Percentiles rank a stretch among this genome's conserved stretches.
Evolutionary conservation across 2,329 filamentous ascomycete species (phyloP).

Genomic region (Fusarium acutatum): DNA sequence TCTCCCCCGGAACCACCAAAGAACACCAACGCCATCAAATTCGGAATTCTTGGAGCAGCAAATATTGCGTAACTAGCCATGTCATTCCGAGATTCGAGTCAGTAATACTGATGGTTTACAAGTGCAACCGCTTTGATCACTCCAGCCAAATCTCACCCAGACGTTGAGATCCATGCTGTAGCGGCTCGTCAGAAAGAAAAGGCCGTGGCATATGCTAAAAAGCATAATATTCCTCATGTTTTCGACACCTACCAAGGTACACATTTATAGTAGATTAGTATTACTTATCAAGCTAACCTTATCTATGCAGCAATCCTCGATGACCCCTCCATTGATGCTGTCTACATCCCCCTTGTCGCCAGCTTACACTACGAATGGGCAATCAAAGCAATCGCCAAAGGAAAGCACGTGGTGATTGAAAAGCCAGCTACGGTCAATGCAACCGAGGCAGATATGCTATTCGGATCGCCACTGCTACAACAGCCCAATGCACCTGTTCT

Average conservation of each 20-base stretch:
- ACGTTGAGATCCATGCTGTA: background rate
- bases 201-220: background rate
- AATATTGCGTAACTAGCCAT: background rate
- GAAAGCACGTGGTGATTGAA: background rate
- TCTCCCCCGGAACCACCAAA: background rate
- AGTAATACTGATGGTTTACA: background rate
- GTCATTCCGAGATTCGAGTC: accelerated
- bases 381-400: background rate
- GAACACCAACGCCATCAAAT: background rate
- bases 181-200: background rate
- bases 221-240: background rate
- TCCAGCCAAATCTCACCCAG: background rate
- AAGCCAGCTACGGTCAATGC: background rate
- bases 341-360: background rate
- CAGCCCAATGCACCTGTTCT: background rate
- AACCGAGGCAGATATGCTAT: background rate
- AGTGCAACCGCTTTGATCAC: background rate
- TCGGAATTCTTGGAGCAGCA: background rate
- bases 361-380: background rate
- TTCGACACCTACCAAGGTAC: background rate
- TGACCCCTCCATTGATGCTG: background rate
- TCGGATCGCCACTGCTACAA: background rate
- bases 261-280: accelerated
- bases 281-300: background rate
- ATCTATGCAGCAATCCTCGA: background rate